Conservation (phyloP, 495 filamentous ascomycete genomes). For the Aspergillus cavernicola region DNA sequence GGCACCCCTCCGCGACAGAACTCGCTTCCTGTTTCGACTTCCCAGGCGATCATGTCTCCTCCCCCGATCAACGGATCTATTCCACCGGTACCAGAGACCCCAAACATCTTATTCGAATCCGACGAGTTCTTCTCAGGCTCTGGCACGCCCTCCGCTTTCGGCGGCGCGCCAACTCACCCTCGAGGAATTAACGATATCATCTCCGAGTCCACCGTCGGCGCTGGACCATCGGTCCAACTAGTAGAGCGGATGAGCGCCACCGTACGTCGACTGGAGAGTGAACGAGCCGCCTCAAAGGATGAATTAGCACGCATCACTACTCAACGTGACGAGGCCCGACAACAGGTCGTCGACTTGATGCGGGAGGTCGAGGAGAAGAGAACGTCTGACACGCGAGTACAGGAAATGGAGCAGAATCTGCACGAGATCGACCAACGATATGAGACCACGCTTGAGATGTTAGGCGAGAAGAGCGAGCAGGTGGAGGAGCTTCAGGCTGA, state of each 20-base stretch:
- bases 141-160: conserved; percentile 54
- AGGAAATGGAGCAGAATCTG: conserved; percentile 63
- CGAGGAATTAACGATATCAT: conserved; percentile 82
- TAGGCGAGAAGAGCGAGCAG: conserved; percentile 94
- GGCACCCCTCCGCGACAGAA: conserved; percentile 41
- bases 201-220: conserved; percentile 80
- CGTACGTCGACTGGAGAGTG: conserved; percentile 84
- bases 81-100: conserved; percentile 44
- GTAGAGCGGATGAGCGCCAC: conserved; percentile 95
- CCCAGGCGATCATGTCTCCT: conserved; percentile 32
- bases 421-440: conserved; percentile 62
- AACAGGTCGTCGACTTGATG: conserved; percentile 86
- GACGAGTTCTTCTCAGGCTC: conserved; percentile 64
- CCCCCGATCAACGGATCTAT: conserved; percentile 29
- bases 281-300: conserved; percentile 80
- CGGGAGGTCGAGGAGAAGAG: conserved; percentile 72
- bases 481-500: conserved; percentile 88
- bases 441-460: conserved; percentile 86
- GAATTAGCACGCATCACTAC: conserved; percentile 73
- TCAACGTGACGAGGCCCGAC: conserved; percentile 87
- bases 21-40: conserved; percentile 38
- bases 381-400: conserved; percentile 53
- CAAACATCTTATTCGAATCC: conserved; percentile 57
- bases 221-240: conserved; percentile 90
- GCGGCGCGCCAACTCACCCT: conserved; percentile 33